These are phyloP conservation scores for Annona squamosa DNA, from an alignment of 164 flowering plant species.

Conservation along the genomic window DNA sequence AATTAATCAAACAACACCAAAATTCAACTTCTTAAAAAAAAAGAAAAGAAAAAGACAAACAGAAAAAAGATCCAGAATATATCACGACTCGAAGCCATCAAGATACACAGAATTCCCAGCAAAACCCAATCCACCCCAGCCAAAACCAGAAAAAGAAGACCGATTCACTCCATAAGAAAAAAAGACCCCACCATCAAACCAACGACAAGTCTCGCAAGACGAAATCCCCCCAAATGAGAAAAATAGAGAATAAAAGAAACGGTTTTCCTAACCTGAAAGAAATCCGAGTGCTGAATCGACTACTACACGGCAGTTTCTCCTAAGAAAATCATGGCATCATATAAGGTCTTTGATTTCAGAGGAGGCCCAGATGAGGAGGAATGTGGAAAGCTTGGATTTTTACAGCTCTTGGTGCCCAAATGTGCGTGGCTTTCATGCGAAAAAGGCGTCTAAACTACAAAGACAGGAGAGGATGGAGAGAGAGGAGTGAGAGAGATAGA, in stretches of 20 bases:
- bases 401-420: neutral
- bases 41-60: neutral
- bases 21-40: neutral
- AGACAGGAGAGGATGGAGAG: neutral
- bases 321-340: neutral
- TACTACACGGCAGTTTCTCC: neutral
- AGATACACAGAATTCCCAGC: neutral
- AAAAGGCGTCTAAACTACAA: neutral
- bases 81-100: neutral
- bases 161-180: neutral
- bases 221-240: neutral
- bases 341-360: constrained; percentile 1
- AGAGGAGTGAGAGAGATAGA: neutral
- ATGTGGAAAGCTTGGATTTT: neutral
- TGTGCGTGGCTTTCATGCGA: neutral
- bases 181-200: neutral
- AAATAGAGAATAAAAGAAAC: neutral
- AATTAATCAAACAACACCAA: constrained; percentile 1
- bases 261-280: neutral
- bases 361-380: constrained; percentile 5
- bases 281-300: neutral
- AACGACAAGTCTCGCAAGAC: neutral
- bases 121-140: constrained; percentile 2
- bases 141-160: neutral
- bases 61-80: neutral